Conservation (phyloP, 306 rosid species). For the Quercus berberidifolia region DNA sequence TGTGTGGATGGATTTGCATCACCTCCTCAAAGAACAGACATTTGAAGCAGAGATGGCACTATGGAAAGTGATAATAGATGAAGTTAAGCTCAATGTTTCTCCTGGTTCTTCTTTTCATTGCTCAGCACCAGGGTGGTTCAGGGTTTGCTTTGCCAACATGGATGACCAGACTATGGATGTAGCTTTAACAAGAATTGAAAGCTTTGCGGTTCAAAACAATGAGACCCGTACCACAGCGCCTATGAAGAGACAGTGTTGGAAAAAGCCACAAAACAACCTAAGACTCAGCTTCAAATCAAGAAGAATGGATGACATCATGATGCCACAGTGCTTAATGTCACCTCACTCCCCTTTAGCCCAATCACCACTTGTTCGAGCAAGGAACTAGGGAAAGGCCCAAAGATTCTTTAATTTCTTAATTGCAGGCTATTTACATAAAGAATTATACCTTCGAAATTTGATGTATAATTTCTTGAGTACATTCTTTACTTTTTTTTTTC, state of each 20-base stretch:
- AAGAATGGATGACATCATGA: constrained; percentile 51
- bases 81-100: constrained; percentile 77
- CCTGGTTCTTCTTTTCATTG: constrained; percentile 84
- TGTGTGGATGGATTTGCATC: constrained; percentile 74
- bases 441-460: no score
- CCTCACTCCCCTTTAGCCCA: constrained; percentile 70
- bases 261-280: constrained; percentile 25
- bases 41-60: constrained; percentile 54
- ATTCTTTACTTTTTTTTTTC: constrained; percentile 6
- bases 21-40: constrained; percentile 45
- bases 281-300: constrained; percentile 39
- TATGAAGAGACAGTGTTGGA: constrained; percentile 39
- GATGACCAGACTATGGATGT: constrained; percentile 57
- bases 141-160: constrained; percentile 85
- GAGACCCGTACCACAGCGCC: constrained; percentile 18
- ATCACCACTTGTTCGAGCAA: constrained; percentile 61
- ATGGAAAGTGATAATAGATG: constrained; percentile 54
- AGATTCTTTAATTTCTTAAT: background rate
- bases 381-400: constrained; percentile 10
- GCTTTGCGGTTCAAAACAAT: constrained; percentile 37
- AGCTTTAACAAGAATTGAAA: constrained; percentile 49
- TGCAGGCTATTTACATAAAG: background rate
- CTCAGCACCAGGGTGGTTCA: constrained; percentile 75
- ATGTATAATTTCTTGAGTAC: background rate
- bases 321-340: constrained; percentile 19